Evolutionary conservation across 208 protist species (phyloP), one percentile per base, ranked within the genome.

Genomic region (Leishmania guyanensis): DNA sequence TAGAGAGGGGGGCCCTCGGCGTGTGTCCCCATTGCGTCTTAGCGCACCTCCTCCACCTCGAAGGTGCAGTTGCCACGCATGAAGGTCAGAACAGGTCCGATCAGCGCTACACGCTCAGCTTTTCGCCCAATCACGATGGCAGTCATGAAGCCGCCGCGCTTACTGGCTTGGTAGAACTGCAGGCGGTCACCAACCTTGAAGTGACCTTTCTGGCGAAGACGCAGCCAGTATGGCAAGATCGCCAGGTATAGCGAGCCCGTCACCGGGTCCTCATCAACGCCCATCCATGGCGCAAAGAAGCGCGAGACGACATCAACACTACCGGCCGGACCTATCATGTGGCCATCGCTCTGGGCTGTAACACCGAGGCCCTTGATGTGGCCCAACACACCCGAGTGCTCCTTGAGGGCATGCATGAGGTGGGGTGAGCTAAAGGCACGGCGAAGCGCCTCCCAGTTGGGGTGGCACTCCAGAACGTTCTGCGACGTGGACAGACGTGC

Each of bases 221-320:
- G 88, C 77, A 94, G 84, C 91, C 89, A 93, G 84, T 93, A 93
- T 0, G 89, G 89, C 33, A 84, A 75, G 60, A 95, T 70, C 20
- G 78, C 62, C 46, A 82, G 88, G 82, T 90, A 75, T 77, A 86
- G 72, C 48, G 86, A 86, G 73, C 91, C 90, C 12, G 93, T 91
- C 33, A 96, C 93, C 29, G 89, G 85, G 78, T 96, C 93, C 86
- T 96, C 93, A 0, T 84, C 79, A 20, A 94, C 75, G 71, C 93
- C 91, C 65, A 87, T 65, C 87, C 89, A 92, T 72, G 91, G 91
- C 58, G 88, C 85, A 71, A 96, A 96, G 86, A 94, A 90, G 78
- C 93, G 91, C 33, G 93, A 93, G 33, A 93, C 72, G 36, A 94
- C 80, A 17, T 94, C 84, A 17, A 86, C 54, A 60, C 81, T 78